These are phyloP conservation scores for Adansonia grandidieri DNA, from an alignment of 441 rosid genomes.

Conservation along the genomic window DNA sequence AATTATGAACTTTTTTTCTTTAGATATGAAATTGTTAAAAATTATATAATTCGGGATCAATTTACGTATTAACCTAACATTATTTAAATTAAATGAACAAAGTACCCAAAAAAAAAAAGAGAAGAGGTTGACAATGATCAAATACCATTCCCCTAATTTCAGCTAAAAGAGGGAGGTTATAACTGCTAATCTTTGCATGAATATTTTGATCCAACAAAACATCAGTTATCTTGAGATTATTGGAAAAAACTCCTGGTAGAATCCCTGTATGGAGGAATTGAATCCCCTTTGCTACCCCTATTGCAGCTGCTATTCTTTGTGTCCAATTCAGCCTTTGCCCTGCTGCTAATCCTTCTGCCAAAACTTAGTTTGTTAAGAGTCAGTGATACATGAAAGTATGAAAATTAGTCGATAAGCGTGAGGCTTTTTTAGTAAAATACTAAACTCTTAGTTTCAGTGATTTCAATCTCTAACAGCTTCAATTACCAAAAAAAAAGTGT, in stretches of 20 bases:
- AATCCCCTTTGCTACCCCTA: conserved; percentile 54
- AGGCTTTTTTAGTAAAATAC: no score
- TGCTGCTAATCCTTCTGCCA: conserved; percentile 32
- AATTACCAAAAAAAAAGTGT: no score
- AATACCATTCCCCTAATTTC: conserved; percentile 38
- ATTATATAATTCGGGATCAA: no score
- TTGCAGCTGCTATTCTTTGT: conserved; percentile 52
- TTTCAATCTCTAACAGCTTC: no score
- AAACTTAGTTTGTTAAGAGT: neutral
- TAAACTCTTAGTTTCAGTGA: no score
- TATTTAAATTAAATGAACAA: no score
- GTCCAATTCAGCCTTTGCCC: conserved; percentile 49
- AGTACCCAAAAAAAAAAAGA: no score
- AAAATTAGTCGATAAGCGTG: neutral
- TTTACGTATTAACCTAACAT: no score
- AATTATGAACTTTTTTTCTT: no score
- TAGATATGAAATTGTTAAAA: no score
- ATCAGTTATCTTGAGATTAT: conserved; percentile 60
- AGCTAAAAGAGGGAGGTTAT: conserved; percentile 50
- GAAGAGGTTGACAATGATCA: conserved; percentile 29
- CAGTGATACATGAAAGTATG: neutral
- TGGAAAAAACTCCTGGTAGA: conserved; percentile 56
- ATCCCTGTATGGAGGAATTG: conserved; percentile 66
- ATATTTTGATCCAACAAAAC: conserved; percentile 51
- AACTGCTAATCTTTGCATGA: conserved; percentile 49